phyloP scores from a whole-genome alignment of 257 asterid species.

The Salvia splendens region DNA sequence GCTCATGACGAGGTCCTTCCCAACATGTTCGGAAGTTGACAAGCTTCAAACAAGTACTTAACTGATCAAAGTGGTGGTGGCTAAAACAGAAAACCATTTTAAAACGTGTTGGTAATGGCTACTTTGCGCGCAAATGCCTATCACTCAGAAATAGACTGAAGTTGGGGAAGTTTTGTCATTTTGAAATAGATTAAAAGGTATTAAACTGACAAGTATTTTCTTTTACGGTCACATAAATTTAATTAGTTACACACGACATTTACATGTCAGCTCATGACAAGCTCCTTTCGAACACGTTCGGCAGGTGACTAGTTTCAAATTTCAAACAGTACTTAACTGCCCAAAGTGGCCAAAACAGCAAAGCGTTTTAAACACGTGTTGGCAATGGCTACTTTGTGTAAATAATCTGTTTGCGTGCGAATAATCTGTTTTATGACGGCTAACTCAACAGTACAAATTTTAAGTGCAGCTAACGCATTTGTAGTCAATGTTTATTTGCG shows the following conservation, averaged over 20 bases:
- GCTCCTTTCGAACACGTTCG: constrained; percentile 4
- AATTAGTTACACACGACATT: constrained; percentile 2
- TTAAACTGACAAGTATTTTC: neutral
- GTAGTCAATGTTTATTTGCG: neutral
- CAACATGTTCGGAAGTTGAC: too few relatives aligned
- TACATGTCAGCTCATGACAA: neutral
- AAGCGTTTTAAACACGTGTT: neutral
- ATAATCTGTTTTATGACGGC: neutral
- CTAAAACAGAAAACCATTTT: too few relatives aligned
- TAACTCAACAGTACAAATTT: neutral
- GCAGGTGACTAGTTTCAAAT: neutral
- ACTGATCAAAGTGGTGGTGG: too few relatives aligned
- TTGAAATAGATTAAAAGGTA: too few relatives aligned
- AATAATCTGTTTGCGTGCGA: too few relatives aligned
- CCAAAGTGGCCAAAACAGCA: neutral
- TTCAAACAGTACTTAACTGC: neutral
- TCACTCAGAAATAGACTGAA: too few relatives aligned
- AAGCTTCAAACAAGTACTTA: too few relatives aligned
- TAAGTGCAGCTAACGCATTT: neutral
- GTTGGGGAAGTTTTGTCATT: too few relatives aligned
- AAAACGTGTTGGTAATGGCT: too few relatives aligned
- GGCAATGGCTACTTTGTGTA: constrained; percentile 3
- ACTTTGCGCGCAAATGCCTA: too few relatives aligned
- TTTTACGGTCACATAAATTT: constrained; percentile 7
- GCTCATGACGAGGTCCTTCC: too few relatives aligned